Percentiles rank a stretch among this genome's conserved stretches.
Conservation (phyloP, 2,329 filamentous ascomycete genomes). For the Colletotrichum sp. region DNA sequence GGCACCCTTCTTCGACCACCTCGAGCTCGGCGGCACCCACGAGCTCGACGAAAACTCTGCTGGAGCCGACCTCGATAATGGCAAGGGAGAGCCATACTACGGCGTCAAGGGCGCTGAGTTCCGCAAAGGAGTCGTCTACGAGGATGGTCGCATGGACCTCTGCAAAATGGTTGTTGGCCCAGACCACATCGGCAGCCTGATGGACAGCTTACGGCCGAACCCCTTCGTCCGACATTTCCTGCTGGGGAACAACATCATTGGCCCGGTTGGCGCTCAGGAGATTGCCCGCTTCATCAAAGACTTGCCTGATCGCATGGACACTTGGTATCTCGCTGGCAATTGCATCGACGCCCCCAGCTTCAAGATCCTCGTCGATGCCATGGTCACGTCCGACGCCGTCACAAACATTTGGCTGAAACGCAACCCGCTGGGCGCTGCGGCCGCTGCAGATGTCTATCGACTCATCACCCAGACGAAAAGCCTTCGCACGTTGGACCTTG, state of each 20-base stretch:
- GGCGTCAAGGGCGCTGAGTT: slow-evolving; percentile 39
- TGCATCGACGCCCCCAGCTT: slow-evolving; percentile 52
- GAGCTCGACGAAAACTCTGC: slow-evolving; percentile 23
- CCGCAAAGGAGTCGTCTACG: slow-evolving; percentile 47
- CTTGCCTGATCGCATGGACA: slow-evolving; percentile 52
- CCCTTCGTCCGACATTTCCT: slow-evolving; percentile 55
- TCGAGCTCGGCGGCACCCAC: slow-evolving; percentile 34
- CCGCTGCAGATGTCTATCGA: slow-evolving; percentile 44
- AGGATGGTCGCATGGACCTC: slow-evolving; percentile 57
- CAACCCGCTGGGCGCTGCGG: slow-evolving; percentile 50
- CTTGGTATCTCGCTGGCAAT: slow-evolving; percentile 61
- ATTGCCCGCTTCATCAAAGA: slow-evolving; percentile 51
- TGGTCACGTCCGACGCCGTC: slow-evolving; percentile 45
- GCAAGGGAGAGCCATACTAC: slow-evolving; percentile 40
- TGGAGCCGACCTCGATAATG: slow-evolving; percentile 35
- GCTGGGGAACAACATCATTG: slow-evolving; percentile 60
- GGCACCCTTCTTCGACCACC: slow-evolving; percentile 36
- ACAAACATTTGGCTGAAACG: slow-evolving; percentile 60
- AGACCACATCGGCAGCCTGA: slow-evolving; percentile 52
- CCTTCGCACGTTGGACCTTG: slow-evolving; percentile 56
- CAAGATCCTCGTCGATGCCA: slow-evolving; percentile 45
- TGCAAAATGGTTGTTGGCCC: slow-evolving; percentile 62
- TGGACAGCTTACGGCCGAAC: slow-evolving; percentile 52
- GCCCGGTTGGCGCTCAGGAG: slow-evolving; percentile 48
- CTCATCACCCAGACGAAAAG: slow-evolving; percentile 47